Base-by-base conservation (phyloP, 1,284 basidiomycete species). In the Cystobasidium pallidum region DNA sequence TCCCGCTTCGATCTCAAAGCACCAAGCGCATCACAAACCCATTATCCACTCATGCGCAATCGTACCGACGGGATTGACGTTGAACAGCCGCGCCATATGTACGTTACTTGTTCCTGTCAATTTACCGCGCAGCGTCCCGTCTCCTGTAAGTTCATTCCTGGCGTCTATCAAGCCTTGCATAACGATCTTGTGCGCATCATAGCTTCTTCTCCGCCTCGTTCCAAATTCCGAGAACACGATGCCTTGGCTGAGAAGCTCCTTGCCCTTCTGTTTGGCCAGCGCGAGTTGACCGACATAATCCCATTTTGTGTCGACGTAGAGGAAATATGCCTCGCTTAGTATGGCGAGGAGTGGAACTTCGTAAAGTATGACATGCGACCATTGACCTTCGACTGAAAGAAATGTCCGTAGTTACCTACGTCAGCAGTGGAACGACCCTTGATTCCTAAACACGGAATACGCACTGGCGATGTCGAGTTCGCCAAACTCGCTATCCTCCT, bases 361-460 rank as follows among this genome's bases (percentile, higher is more conserved):
- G 88, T 96, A 99, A 21, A 97, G 82, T 73, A 99, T 97, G 7
- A 91, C 88, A 75, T 97, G 92, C 0, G 83, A 83, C 95, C 96
- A 99, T 2, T 85, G 85, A 0, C 95, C 95, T 34, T 80, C 79
- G 11, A 89, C 68, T 71, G 61, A 39, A 57, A 21, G 32, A 11
- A 51, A 32, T 26, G 21, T 43, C 11, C 13, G 32, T 19, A 21
- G 19, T 15, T 24, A 2, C 6, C 41, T 2, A 3, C 8, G 39
- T 62, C 43, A 64, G 43, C 45, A 7, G 32, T 32, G 4, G 21
- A 28, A 4, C 30, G 24, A 36, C 1, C 6, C 24, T 19, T 30
- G 21, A 21, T 6, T 3, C 11, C 6, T 32, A 11, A 11, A 19
- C 30, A 54, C 13, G 26, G 39, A 17, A 51, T 26, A 71, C 68